These are phyloP conservation scores for Poa annua DNA, from an alignment of 176 grass and related monocot genomes.

Conservation along the genomic window DNA sequence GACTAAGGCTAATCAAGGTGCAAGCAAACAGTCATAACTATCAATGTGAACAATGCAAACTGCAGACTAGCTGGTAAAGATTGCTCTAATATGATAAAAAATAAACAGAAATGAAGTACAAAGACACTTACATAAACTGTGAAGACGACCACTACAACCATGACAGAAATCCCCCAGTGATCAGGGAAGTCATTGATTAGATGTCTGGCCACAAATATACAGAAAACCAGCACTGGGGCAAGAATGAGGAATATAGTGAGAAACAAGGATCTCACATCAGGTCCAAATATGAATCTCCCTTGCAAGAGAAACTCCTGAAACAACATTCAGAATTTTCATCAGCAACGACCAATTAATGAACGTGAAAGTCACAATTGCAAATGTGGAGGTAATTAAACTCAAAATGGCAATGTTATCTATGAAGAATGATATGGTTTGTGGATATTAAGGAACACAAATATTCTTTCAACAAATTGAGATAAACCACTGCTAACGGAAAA, in stretches of 20 bases:
- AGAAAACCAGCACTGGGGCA: slow-evolving; percentile 81
- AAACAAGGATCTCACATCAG: slow-evolving; percentile 94
- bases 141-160: slow-evolving; percentile 85
- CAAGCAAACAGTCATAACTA: background rate
- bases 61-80: background rate
- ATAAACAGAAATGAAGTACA: background rate
- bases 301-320: slow-evolving; percentile 89
- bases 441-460: slow-evolving; percentile 3
- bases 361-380: background rate
- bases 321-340: slow-evolving; percentile 14
- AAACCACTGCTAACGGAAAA: background rate
- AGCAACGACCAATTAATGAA: slow-evolving; percentile 9
- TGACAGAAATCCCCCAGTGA: slow-evolving; percentile 78
- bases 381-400: background rate
- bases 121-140: slow-evolving; percentile 80
- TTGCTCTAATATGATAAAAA: slow-evolving; percentile 5
- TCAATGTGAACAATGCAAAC: slow-evolving; percentile 25
- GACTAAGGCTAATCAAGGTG: background rate
- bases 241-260: slow-evolving; percentile 92
- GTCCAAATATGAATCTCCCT: slow-evolving; percentile 98
- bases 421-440: background rate
- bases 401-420: background rate
- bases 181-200: slow-evolving; percentile 87
- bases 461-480: background rate
- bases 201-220: slow-evolving; percentile 91